phyloP scores from a whole-genome alignment of 768 basidiomycete species.

The Scleroderma citrinum region DNA sequence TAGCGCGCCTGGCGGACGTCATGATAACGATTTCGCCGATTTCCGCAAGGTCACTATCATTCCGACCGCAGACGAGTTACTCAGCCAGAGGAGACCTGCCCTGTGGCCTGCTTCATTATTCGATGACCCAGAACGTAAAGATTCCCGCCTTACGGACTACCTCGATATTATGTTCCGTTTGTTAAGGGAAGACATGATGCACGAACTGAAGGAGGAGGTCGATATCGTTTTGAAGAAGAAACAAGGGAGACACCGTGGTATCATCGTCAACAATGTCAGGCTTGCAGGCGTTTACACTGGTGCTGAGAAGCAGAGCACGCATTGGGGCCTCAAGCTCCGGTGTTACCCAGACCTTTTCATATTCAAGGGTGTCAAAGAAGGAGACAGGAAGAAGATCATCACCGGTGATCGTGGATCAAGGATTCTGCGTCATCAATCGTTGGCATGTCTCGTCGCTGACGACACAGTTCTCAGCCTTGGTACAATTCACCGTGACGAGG shows the following conservation, averaged over 20 bases:
- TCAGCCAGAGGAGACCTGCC: constrained; percentile 40
- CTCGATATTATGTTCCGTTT: constrained; percentile 66
- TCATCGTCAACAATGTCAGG: constrained; percentile 33
- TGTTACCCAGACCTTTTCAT: constrained; percentile 33
- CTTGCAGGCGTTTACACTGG: constrained; percentile 33
- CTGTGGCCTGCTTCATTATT: constrained; percentile 39
- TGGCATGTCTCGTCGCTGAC: constrained; percentile 47
- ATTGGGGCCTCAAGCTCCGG: constrained; percentile 38
- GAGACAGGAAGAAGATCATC: constrained; percentile 34
- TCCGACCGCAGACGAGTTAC: constrained; percentile 56
- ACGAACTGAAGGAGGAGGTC: constrained; percentile 52
- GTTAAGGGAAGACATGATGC: constrained; percentile 57
- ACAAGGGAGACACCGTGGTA: constrained; percentile 35
- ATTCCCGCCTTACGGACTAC: constrained; percentile 39
- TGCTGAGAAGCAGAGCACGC: constrained; percentile 19
- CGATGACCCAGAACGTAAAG: constrained; percentile 36
- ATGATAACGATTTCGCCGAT: constrained; percentile 62
- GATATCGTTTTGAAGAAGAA: constrained; percentile 35
- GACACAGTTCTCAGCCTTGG: constrained; percentile 47
- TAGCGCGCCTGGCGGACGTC: constrained; percentile 53
- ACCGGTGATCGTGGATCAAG: constrained; percentile 31
- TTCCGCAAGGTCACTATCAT: constrained; percentile 58
- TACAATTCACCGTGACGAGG: constrained; percentile 49
- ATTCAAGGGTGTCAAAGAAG: constrained; percentile 27
- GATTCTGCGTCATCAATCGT: constrained; percentile 47